These are phyloP conservation scores for Pichia exigua DNA, from an alignment of 805 yeast species.

Conservation along the genomic window DNA sequence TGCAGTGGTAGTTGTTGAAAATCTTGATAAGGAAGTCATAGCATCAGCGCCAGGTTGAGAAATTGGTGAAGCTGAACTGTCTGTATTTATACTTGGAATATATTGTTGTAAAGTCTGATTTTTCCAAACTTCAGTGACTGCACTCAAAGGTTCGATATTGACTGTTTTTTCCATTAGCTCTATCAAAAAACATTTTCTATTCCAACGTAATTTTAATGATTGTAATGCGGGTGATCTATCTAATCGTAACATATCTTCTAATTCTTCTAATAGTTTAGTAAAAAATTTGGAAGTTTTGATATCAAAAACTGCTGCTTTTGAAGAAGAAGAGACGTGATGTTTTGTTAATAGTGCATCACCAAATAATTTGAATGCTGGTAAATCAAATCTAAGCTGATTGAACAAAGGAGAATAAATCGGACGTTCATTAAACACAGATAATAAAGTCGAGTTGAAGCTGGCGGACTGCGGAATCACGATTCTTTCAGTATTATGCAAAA, in stretches of 20 bases:
- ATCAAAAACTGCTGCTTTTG: constrained; percentile 6
- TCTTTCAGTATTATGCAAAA: background rate
- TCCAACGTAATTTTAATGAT: constrained; percentile 42
- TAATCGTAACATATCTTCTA: constrained; percentile 63
- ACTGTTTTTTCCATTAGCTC: constrained; percentile 75
- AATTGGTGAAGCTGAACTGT: constrained; percentile 9
- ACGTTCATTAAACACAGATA: constrained; percentile 19
- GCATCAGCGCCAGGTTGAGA: constrained; percentile 8
- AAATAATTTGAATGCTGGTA: constrained; percentile 37
- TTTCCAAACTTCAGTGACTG: constrained; percentile 69
- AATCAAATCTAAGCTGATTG: constrained; percentile 36
- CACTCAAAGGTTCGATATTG: constrained; percentile 78
- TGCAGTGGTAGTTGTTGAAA: constrained; percentile 9
- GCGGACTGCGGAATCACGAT: constrained; percentile 8
- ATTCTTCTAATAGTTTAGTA: constrained; percentile 63
- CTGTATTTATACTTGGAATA: background rate
- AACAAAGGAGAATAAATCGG: constrained; percentile 24
- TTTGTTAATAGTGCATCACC: constrained; percentile 29
- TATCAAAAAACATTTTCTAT: constrained; percentile 49
- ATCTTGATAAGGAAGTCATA: constrained; percentile 8
- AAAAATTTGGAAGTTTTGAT: constrained; percentile 52
- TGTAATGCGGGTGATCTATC: constrained; percentile 49
- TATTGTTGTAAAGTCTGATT: constrained; percentile 16
- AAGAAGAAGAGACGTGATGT: background rate
- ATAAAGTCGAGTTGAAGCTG: constrained; percentile 11